A percentile compares a stretch with the other conserved stretches of the same genome.
Conservation (phyloP, 106 monocot species). For the Gastrodia elata region DNA sequence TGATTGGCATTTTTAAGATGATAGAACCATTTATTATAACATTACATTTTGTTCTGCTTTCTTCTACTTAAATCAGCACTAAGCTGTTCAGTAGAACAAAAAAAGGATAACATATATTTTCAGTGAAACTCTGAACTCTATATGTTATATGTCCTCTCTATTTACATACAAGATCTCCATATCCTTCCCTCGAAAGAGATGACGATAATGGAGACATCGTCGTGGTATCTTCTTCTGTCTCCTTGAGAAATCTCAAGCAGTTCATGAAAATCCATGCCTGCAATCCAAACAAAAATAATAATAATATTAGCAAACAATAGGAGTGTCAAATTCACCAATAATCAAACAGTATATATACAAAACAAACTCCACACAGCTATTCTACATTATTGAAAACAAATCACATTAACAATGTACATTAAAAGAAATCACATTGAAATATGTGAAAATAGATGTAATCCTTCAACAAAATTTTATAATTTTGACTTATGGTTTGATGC, state of each 20-base stretch:
- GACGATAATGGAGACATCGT: slow-evolving; percentile 75
- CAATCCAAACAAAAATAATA: slow-evolving; percentile 10
- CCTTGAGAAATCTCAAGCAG: slow-evolving; percentile 84
- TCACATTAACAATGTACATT: too few relatives aligned
- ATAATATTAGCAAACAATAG: too few relatives aligned
- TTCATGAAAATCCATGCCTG: slow-evolving; percentile 83
- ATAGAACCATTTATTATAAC: slow-evolving; percentile 5
- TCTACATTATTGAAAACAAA: too few relatives aligned
- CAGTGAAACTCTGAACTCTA: not conserved
- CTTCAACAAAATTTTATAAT: not conserved
- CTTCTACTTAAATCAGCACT: not conserved
- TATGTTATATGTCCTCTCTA: slow-evolving; percentile 4
- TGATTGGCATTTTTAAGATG: not conserved
- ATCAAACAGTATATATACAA: too few relatives aligned
- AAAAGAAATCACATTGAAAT: too few relatives aligned
- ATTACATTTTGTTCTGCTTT: not conserved
- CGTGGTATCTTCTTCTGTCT: slow-evolving; percentile 69
- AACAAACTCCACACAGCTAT: too few relatives aligned
- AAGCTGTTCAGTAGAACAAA: not conserved
- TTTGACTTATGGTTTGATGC: too few relatives aligned
- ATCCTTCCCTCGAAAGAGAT: slow-evolving; percentile 82
- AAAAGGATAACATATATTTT: not conserved
- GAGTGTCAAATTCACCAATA: too few relatives aligned
- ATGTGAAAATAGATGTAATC: too few relatives aligned
- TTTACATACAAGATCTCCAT: slow-evolving; percentile 75